Evolutionary conservation across 2,329 filamentous ascomycete genomes (phyloP).

Genomic region (Trichoderma atroviride): DNA sequence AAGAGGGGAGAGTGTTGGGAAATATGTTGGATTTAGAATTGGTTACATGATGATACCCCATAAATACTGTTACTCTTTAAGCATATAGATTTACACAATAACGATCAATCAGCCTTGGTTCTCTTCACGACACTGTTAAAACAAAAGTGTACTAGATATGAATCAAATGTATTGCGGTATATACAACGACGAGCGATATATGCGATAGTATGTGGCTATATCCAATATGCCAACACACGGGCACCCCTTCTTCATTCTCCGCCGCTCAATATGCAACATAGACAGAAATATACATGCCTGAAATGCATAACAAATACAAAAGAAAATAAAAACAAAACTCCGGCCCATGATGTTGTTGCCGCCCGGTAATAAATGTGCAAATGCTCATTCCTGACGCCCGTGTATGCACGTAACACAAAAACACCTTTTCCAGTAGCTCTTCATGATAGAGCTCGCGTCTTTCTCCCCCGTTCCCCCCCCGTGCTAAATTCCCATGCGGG

Average conservation of each 20-base stretch:
- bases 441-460: background rate
- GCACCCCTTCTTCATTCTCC: background rate
- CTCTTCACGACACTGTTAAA: too few species aligned
- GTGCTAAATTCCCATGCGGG: background rate
- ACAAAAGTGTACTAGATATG: background rate
- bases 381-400: conserved; percentile 22
- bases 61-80: background rate
- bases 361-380: conserved; percentile 11
- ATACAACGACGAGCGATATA: background rate
- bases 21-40: conserved; percentile 3
- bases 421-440: conserved; percentile 4
- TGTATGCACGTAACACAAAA: conserved; percentile 21
- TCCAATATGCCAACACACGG: background rate
- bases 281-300: conserved; percentile 9
- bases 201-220: background rate
- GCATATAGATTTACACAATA: background rate
- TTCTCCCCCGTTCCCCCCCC: background rate
- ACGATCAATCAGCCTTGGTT: background rate
- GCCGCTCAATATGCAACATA: background rate
- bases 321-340: conserved; percentile 25
- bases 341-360: conserved; percentile 25
- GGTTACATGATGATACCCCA: conserved; percentile 25
- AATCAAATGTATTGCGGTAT: conserved; percentile 3
- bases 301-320: background rate
- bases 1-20: background rate